Evolutionary conservation across 2,329 filamentous ascomycete species (phyloP), one percentile per base, ranked within the genome.

Genomic region (Colletotrichum destructivum): DNA sequence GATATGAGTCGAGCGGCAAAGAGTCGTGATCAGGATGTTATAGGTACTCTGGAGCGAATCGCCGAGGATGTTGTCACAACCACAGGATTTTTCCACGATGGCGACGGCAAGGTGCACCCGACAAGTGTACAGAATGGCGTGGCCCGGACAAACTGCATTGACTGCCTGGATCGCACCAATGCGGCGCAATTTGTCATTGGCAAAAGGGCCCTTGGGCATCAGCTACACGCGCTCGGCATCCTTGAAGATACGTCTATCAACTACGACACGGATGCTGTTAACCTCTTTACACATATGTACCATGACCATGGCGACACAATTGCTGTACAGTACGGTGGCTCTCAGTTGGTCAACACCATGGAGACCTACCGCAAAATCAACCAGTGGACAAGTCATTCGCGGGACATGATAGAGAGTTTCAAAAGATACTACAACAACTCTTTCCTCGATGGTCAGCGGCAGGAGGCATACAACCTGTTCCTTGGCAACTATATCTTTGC

Each of bases 391-490:
- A 98, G 94, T 77, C 95, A 98, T 81, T 98, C 96, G 2, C 90
- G 96, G 75, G 96, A 99, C 81, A 98, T 99, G 96, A 95, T 99
- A 26, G 96, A 99, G 83, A 98, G 94, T 80, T 98, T 99, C 86
- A 99, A 98, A 81, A 90, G 96, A 38, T 99, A 98, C 81, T 99
- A 99, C 82, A 98, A 98, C 83, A 99, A 99, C 79, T 97, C 96
- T 0, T 99, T 99, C 80, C 88, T 99, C 11, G 96, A 99, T 81
- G 95, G 93, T n/a, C 96, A 99, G 79, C 91, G 96, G 42, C 96
- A 99, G 82, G 96, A 99, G 82, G 96, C 96, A 0, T 98, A 98
- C 82, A 99, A 99, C 76, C 86, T 99, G 12, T 99, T 99, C 78
- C 88, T 99, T 1, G 96, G 96, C 8, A 98, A 98, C 78, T 99